Evolutionary conservation across 129 eudicot genomes (phyloP).

Genomic region (Tagetes erecta): DNA sequence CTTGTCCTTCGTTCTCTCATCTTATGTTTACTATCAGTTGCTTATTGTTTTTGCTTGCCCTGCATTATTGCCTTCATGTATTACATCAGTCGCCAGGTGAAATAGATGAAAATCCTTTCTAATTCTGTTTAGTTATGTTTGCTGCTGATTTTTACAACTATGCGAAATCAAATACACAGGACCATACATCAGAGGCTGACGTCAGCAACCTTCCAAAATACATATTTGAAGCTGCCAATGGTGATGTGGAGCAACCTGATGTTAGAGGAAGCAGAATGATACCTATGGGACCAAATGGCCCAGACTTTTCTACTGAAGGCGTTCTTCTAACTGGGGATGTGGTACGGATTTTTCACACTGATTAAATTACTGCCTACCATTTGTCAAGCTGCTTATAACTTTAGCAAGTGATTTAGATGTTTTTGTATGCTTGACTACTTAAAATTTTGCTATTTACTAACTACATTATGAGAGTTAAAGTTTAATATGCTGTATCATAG

Average conservation of each 20-base stretch:
- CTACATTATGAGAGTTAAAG: neutral
- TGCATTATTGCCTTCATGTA: constrained; percentile 77
- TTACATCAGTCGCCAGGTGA: constrained; percentile 72
- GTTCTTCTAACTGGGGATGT: constrained; percentile 12
- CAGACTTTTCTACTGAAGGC: neutral
- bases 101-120: neutral
- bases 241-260: constrained; percentile 16
- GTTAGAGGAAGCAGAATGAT: constrained; percentile 12
- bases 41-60: constrained; percentile 84
- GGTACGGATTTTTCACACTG: neutral
- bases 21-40: constrained; percentile 66
- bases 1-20: constrained; percentile 61
- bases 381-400: neutral
- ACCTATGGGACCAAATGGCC: constrained; percentile 3
- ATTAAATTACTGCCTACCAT: neutral
- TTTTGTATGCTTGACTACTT: neutral
- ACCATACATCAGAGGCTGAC: constrained; percentile 72
- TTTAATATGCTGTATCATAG: neutral
- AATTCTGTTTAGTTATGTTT: neutral
- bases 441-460: neutral
- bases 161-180: constrained; percentile 41
- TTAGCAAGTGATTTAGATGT: neutral
- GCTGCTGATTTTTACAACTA: constrained; percentile 1
- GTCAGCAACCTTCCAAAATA: constrained; percentile 60
- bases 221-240: constrained; percentile 37